A percentile compares a stretch with the other conserved stretches of the same genome.
phyloP scores from a whole-genome alignment of 2,329 filamentous ascomycete species.

The Pseudocercospora pini-densiflorae region DNA sequence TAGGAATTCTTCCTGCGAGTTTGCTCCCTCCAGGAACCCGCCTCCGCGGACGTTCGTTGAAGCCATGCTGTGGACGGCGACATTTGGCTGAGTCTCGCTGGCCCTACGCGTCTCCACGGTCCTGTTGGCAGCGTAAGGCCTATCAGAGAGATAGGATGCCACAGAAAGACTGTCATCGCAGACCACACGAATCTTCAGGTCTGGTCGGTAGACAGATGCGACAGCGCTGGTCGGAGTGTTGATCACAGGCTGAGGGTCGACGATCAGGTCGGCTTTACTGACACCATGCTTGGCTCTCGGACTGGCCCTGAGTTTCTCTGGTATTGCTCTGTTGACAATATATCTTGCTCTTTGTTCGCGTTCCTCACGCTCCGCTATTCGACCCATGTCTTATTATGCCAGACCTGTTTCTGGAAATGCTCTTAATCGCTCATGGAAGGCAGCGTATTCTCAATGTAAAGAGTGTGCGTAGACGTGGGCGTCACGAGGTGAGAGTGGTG shows the following conservation, averaged over 20 bases:
- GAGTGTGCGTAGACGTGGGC: slow-evolving; percentile 1
- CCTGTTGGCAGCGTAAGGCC: slow-evolving; percentile 28
- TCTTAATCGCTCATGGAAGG: slow-evolving; percentile 5
- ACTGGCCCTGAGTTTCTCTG: slow-evolving; percentile 58
- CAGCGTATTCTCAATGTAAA: neutral
- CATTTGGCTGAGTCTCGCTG: slow-evolving; percentile 42
- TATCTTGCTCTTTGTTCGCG: slow-evolving; percentile 47
- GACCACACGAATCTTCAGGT: slow-evolving; percentile 51
- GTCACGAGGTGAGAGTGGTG: slow-evolving; percentile 10
- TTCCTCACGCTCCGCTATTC: slow-evolving; percentile 30
- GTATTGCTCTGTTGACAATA: slow-evolving; percentile 65
- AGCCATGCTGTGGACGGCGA: slow-evolving; percentile 67
- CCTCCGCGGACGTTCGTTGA: slow-evolving; percentile 65
- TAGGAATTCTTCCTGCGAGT: slow-evolving; percentile 65
- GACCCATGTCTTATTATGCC: slow-evolving; percentile 23
- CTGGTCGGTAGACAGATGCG: slow-evolving; percentile 21
- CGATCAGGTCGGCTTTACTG: slow-evolving; percentile 56
- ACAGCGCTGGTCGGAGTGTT: slow-evolving; percentile 24
- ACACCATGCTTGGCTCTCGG: slow-evolving; percentile 61
- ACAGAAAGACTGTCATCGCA: slow-evolving; percentile 60
- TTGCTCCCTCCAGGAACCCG: slow-evolving; percentile 63
- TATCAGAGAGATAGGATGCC: slow-evolving; percentile 42
- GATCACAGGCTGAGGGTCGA: slow-evolving; percentile 41
- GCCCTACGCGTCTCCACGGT: slow-evolving; percentile 25
- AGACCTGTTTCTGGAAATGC: neutral